Evolutionary conservation across 2,329 filamentous ascomycete species (phyloP).

Genomic region (Curvularia hawaiiensis): DNA sequence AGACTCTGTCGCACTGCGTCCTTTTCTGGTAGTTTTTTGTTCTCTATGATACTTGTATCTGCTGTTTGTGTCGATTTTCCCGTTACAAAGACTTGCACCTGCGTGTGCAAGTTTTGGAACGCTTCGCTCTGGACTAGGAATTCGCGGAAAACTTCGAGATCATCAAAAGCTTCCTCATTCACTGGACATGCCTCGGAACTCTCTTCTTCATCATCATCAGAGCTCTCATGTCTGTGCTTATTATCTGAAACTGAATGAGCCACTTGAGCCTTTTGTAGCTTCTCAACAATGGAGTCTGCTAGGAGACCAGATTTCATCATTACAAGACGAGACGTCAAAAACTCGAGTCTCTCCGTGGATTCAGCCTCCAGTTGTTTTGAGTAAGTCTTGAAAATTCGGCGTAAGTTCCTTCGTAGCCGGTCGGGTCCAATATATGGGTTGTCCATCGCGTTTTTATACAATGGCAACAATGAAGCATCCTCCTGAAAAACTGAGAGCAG

Average conservation of each 20-base stretch:
- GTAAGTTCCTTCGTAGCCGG: slow-evolving; percentile 8
- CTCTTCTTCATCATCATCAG: slow-evolving; percentile 13
- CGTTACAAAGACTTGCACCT: slow-evolving; percentile 17
- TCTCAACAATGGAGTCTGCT: slow-evolving; percentile 14
- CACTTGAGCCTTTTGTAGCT: neutral
- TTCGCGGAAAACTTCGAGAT: slow-evolving; percentile 17
- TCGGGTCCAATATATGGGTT: slow-evolving; percentile 9
- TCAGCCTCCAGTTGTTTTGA: slow-evolving; percentile 2
- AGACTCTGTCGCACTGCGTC: neutral
- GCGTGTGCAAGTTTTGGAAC: slow-evolving; percentile 12
- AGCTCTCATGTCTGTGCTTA: slow-evolving; percentile 7
- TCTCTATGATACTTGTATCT: neutral
- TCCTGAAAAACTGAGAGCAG: slow-evolving; percentile 9
- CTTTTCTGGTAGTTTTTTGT: neutral
- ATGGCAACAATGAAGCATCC: slow-evolving; percentile 4
- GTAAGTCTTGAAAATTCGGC: slow-evolving; percentile 11
- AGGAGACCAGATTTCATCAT: slow-evolving; percentile 9
- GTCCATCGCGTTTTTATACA: slow-evolving; percentile 6
- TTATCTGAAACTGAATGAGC: no score
- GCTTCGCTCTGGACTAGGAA: slow-evolving; percentile 22
- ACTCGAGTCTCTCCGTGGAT: slow-evolving; percentile 7
- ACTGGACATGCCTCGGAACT: neutral
- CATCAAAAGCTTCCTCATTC: slow-evolving; percentile 17
- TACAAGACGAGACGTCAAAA: slow-evolving; percentile 13
- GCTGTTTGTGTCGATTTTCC: neutral